Conservation (phyloP, 2,329 filamentous ascomycete genomes). For the Talaromyces pinophilus region DNA sequence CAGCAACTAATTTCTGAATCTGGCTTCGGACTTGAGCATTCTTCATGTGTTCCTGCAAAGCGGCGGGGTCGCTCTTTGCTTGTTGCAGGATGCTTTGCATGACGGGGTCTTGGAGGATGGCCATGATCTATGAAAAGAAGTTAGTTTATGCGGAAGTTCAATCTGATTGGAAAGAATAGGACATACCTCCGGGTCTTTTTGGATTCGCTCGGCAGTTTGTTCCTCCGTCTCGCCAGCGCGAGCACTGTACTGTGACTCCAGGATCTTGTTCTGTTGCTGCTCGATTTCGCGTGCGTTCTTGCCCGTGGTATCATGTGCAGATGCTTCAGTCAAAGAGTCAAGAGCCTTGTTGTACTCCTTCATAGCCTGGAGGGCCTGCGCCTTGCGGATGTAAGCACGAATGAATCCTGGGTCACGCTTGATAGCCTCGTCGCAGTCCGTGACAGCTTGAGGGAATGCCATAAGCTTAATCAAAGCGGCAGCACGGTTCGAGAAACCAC, state of each 20-base stretch:
- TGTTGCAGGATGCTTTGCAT: slow-evolving; percentile 98
- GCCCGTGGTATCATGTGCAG: slow-evolving; percentile 71
- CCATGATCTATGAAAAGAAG: slow-evolving; percentile 64
- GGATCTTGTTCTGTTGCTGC: slow-evolving; percentile 88
- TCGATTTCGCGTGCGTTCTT: slow-evolving; percentile 91
- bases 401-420: slow-evolving; percentile 90
- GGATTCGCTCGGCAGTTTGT: slow-evolving; percentile 87
- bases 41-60: slow-evolving; percentile 95
- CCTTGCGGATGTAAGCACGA: slow-evolving; percentile 93
- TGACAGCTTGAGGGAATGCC: slow-evolving; percentile 87
- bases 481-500: slow-evolving; percentile 95
- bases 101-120: slow-evolving; percentile 89
- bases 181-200: slow-evolving; percentile 84
- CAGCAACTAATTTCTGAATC: slow-evolving; percentile 91
- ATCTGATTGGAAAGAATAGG: neutral
- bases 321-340: slow-evolving; percentile 82
- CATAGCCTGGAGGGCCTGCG: slow-evolving; percentile 94
- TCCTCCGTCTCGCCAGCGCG: slow-evolving; percentile 95
- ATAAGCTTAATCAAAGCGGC: slow-evolving; percentile 96
- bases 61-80: slow-evolving; percentile 88
- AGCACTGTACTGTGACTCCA: slow-evolving; percentile 84
- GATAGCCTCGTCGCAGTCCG: slow-evolving; percentile 90
- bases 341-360: slow-evolving; percentile 95
- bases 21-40: slow-evolving; percentile 82
- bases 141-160: neutral